Conservation (phyloP, 306 rosid species). For the Citrullus colocynthis region DNA sequence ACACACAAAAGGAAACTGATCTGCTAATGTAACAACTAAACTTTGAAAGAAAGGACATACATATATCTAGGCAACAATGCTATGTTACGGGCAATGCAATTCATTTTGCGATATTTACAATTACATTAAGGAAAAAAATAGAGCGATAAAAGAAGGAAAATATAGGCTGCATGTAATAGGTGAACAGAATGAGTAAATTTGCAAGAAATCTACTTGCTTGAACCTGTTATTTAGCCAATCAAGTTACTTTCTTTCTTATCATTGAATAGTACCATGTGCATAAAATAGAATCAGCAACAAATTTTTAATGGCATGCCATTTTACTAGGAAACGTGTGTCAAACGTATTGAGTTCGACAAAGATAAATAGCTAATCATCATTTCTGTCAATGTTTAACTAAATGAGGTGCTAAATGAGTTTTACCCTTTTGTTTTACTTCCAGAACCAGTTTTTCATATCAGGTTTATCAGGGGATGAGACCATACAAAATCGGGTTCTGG, state of each 20-base stretch:
- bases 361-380: background rate
- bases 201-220: background rate
- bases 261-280: background rate
- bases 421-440: constrained; percentile 11
- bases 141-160: background rate
- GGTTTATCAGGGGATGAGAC: constrained; percentile 32
- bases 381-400: background rate
- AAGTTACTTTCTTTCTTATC: background rate
- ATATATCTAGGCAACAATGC: background rate
- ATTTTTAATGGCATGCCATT: no score
- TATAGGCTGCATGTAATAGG: background rate
- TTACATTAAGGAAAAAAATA: background rate
- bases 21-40: background rate
- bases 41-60: background rate
- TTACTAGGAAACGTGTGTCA: no score
- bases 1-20: background rate
- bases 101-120: background rate
- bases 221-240: background rate
- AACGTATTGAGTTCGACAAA: background rate
- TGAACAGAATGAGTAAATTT: background rate
- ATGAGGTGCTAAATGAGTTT: background rate
- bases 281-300: background rate
- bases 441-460: constrained; percentile 45
- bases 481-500: constrained; percentile 31
- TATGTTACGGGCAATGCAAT: background rate